Evolutionary conservation across 1,284 basidiomycete species (phyloP).

Genomic region (Retiboletus flavoniger): DNA sequence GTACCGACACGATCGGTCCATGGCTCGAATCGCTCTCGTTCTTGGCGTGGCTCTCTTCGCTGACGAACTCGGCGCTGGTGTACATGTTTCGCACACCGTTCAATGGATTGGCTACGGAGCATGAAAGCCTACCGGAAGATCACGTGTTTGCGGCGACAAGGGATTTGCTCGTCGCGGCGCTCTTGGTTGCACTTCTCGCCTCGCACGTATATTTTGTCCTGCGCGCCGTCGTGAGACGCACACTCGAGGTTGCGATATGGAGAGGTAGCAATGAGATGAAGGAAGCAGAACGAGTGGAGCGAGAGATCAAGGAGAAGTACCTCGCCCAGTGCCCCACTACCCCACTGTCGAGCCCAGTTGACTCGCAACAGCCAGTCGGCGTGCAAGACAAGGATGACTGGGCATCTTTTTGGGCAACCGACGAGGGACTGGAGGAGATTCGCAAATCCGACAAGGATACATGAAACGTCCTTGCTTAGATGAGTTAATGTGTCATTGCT

Average conservation of each 20-base stretch:
- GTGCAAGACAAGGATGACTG: conserved; percentile 15
- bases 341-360: background rate
- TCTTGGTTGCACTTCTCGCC: conserved; percentile 73
- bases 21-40: conserved; percentile 91
- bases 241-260: conserved; percentile 78
- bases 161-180: conserved; percentile 62
- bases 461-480: conserved; percentile 3
- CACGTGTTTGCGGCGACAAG: conserved; percentile 41
- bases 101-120: conserved; percentile 13
- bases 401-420: conserved; percentile 26
- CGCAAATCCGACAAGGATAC: conserved; percentile 25
- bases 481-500: background rate
- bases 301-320: conserved; percentile 64
- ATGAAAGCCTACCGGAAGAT: conserved; percentile 10
- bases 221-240: conserved; percentile 59
- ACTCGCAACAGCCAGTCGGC: background rate
- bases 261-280: conserved; percentile 63
- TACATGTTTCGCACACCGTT: conserved; percentile 70
- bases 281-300: conserved; percentile 54
- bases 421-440: conserved; percentile 31
- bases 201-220: conserved; percentile 79
- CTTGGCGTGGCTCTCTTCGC: conserved; percentile 82
- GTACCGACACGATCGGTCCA: conserved; percentile 89
- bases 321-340: conserved; percentile 30
- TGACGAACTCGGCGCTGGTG: conserved; percentile 84